Evolutionary conservation across 1,284 basidiomycete genomes (phyloP), one percentile per base, ranked within the genome.

Genomic region (Cystobasidium sp.): DNA sequence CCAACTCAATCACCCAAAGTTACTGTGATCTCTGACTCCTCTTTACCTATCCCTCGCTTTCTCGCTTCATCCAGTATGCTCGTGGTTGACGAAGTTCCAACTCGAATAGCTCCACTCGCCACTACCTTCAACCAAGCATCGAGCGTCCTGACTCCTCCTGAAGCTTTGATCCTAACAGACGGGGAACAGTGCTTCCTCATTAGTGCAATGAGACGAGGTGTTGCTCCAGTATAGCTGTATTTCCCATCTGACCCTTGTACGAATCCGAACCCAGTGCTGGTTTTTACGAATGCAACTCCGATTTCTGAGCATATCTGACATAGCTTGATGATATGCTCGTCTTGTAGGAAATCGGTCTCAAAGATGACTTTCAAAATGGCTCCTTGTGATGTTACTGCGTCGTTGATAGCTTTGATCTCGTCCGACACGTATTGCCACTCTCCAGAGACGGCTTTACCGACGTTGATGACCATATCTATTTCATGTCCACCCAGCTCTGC

Each of bases 291-390:
- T 31, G 77, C 78, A 31, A 77, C 76, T 18, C 76, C 74, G 24
- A 79, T 73, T 47, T 64, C 55, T 1, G 76, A 74, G 72, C 78
- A 79, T 53, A 79, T 79, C 58, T 78, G 67, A 61, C 77, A 78
- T 18, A 79, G 67, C 52, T 78, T 76, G 62, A 77, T 75, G 53
- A 79, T 78, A 22, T 78, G 76, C 52, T 73, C 65, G 53, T 77
- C 75, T 55, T 78, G 47, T 31, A 79, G 74, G 49, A 77, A 78
- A 55, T 77, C 77, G 44, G 77, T 79, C 75, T 79, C 78, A 66
- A 78, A 79, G 12, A 79, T 79, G 41, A 79, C 78, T 66, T 79
- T 79, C n/a, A 79, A 65, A 39, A 78, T 79, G 14, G 77, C 77
- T 14, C 74, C 76, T 20, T 62, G 44, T 20, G 55, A 62, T 47